phyloP scores from a whole-genome alignment of 495 filamentous ascomycete genomes.

The Podospora appendiculata region DNA sequence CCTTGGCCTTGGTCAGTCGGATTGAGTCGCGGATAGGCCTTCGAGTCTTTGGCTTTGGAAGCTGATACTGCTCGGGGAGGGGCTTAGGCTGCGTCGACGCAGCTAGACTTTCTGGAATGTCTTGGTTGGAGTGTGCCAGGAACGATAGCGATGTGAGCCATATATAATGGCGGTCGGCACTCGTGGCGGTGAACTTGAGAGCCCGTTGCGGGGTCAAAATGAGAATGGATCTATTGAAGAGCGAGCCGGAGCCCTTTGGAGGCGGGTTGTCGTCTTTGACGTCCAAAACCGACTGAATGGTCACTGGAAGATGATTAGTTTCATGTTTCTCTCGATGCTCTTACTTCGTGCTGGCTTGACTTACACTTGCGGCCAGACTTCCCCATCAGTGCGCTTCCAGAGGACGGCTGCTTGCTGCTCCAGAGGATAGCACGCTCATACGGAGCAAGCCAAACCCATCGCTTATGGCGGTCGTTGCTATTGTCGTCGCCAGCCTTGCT shows the following conservation, averaged over 20 bases:
- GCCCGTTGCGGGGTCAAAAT: conserved; percentile 90
- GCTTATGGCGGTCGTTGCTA: conserved; percentile 72
- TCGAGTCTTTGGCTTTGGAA: conserved; percentile 33
- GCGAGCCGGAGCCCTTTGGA: conserved; percentile 58
- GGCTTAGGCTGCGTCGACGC: conserved; percentile 47
- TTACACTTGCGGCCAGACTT: conserved; percentile 94
- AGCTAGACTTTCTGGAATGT: conserved; percentile 57
- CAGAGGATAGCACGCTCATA: conserved; percentile 95
- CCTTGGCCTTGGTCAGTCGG: conserved; percentile 74
- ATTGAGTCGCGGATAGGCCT: conserved; percentile 82
- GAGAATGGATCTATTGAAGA: conserved; percentile 90
- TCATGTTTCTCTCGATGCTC: conserved; percentile 1
- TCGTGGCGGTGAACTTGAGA: conserved; percentile 86
- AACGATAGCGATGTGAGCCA: conserved; percentile 95
- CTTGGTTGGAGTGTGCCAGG: conserved; percentile 74
- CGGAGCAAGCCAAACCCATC: conserved; percentile 97
- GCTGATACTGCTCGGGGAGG: conserved; percentile 37
- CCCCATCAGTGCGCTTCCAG: conserved; percentile 79
- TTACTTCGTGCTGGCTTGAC: conserved; percentile 20
- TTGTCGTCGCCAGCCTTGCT: conserved; percentile 45
- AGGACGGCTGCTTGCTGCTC: conserved; percentile 95
- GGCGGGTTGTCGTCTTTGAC: conserved; percentile 90
- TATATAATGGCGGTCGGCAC: conserved; percentile 80
- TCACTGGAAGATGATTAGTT: conserved; percentile 50
- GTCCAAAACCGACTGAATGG: conserved; percentile 92